Percentiles rank a stretch among this genome's conserved stretches.
These are phyloP conservation scores for Argentina anserina DNA, from an alignment of 306 rosid species.

Conservation along the genomic window DNA sequence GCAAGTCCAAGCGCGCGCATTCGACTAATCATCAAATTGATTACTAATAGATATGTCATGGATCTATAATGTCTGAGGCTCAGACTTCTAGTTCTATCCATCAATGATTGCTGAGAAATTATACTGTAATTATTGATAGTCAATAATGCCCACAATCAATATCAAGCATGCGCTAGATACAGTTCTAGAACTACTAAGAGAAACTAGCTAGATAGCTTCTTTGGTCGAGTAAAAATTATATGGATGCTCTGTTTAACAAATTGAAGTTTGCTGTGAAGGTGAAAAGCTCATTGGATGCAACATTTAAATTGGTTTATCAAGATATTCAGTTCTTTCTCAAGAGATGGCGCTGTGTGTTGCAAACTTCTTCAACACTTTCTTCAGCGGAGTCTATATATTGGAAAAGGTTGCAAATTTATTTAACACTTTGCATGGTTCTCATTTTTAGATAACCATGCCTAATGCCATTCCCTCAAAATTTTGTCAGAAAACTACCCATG, in stretches of 20 bases:
- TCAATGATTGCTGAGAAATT: not conserved
- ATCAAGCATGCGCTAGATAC: not conserved
- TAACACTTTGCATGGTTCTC: not conserved
- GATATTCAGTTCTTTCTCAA: no score
- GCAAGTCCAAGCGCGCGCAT: slow-evolving; percentile 6
- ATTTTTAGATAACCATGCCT: no score
- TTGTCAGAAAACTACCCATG: not conserved
- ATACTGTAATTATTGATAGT: not conserved
- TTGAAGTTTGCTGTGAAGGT: not conserved
- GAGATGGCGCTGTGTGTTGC: no score
- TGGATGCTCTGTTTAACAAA: not conserved
- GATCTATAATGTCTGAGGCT: not conserved
- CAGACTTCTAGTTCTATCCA: not conserved
- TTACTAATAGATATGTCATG: not conserved
- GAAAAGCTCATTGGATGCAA: not conserved
- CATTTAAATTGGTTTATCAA: no score
- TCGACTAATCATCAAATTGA: not conserved
- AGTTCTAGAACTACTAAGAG: not conserved
- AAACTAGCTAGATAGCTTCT: not conserved
- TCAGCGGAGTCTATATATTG: no score
- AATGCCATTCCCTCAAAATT: not conserved
- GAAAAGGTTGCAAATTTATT: not conserved
- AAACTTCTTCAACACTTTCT: no score
- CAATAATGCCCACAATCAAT: not conserved
- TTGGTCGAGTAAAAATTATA: not conserved